Evolutionary conservation across 164 flowering plant genomes (phyloP).

Genomic region (Euptelea pleiosperma): DNA sequence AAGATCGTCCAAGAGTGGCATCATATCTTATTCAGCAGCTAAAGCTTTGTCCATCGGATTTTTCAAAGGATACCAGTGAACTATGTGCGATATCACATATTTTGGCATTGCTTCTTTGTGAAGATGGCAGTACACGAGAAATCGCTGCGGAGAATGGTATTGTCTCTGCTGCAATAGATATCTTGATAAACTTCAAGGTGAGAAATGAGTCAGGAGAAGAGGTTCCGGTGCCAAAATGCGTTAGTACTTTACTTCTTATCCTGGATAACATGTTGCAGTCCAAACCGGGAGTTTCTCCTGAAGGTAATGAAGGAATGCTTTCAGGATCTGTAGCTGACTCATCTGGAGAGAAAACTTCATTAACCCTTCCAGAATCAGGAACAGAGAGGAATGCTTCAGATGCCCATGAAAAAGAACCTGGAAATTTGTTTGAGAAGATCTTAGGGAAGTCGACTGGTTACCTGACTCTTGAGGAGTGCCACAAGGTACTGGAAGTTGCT

Average conservation of each 20-base stretch:
- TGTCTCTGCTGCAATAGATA: slow-evolving; percentile 48
- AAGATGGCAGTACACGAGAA: slow-evolving; percentile 67
- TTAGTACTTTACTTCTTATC: slow-evolving; percentile 76
- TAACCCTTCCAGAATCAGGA: slow-evolving; percentile 26
- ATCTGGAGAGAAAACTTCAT: slow-evolving; percentile 40
- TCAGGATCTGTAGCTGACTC: slow-evolving; percentile 40
- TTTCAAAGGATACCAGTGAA: slow-evolving; percentile 53
- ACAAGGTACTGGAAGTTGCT: slow-evolving; percentile 45
- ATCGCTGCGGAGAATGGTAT: slow-evolving; percentile 73
- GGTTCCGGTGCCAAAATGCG: slow-evolving; percentile 54
- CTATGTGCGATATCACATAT: slow-evolving; percentile 62
- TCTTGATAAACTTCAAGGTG: slow-evolving; percentile 50
- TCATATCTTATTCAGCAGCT: slow-evolving; percentile 74
- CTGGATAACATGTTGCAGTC: slow-evolving; percentile 76
- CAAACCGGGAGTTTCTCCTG: slow-evolving; percentile 46
- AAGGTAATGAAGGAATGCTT: slow-evolving; percentile 32
- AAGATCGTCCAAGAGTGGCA: slow-evolving; percentile 70
- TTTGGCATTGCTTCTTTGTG: slow-evolving; percentile 71
- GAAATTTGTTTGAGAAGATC: slow-evolving; percentile 48
- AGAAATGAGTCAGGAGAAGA: slow-evolving; percentile 44
- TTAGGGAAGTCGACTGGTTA: slow-evolving; percentile 82
- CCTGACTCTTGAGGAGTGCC: slow-evolving; percentile 69
- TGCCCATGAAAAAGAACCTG: slow-evolving; percentile 38
- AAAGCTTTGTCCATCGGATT: slow-evolving; percentile 56
- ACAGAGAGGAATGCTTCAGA: slow-evolving; percentile 33